phyloP scores from a whole-genome alignment of 208 protist genomes.

The Leishmania braziliensis region DNA sequence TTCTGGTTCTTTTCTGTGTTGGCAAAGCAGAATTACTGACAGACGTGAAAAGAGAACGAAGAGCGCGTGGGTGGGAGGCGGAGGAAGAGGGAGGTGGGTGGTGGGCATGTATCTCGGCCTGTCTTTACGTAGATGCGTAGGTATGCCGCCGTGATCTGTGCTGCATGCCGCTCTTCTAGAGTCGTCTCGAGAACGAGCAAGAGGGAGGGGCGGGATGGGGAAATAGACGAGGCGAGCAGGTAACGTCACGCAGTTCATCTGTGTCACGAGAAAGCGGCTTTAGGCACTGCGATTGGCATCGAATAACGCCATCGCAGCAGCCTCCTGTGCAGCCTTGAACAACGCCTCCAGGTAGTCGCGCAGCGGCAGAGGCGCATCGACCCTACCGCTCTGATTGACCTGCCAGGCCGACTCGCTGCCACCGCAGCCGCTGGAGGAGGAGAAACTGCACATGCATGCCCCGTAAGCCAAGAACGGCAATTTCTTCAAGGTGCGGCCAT shows the following conservation, averaged over 20 bases:
- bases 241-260: background rate
- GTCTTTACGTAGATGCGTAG: background rate
- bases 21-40: background rate
- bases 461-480: conserved; percentile 90
- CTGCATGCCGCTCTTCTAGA: background rate
- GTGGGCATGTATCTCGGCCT: background rate
- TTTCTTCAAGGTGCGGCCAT: conserved; percentile 91
- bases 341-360: background rate
- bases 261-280: background rate
- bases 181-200: background rate
- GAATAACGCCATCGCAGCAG: background rate
- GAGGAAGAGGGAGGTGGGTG: background rate
- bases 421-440: background rate
- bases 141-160: background rate
- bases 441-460: conserved; percentile 20
- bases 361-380: no score
- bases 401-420: background rate
- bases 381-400: background rate
- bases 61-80: background rate
- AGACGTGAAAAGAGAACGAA: background rate
- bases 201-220: background rate
- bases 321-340: conserved; percentile 9
- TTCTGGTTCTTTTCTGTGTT: background rate
- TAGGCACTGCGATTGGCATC: background rate
- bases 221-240: background rate